These are phyloP conservation scores for Sechiopsis laciniata DNA, from an alignment of 306 rosid species.

Conservation along the genomic window DNA sequence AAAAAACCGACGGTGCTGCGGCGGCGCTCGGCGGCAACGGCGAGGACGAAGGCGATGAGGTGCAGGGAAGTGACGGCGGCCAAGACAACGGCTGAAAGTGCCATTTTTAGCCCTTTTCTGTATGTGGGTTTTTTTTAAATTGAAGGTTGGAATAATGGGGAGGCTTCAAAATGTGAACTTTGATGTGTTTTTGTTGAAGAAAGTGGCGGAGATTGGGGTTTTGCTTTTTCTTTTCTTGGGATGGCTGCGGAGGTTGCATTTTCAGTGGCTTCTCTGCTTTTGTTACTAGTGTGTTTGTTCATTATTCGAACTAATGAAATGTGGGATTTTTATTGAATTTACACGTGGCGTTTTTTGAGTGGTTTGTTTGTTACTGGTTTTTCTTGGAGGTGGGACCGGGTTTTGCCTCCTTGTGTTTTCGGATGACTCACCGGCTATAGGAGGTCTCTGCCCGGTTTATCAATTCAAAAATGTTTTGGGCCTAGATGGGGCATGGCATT, in stretches of 20 bases:
- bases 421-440: constrained; percentile 14
- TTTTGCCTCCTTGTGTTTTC: not conserved
- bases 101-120: constrained; percentile 36
- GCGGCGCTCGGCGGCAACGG: constrained; percentile 88
- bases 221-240: not conserved
- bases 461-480: no score
- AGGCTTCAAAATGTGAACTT: not conserved
- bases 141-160: not conserved
- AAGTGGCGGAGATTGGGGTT: not conserved
- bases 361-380: not conserved
- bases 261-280: not conserved
- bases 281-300: no score
- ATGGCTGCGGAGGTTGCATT: not conserved
- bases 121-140: not conserved
- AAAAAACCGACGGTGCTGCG: constrained; percentile 50
- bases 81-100: constrained; percentile 45
- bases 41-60: constrained; percentile 79
- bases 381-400: not conserved
- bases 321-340: no score
- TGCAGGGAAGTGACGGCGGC: constrained; percentile 57
- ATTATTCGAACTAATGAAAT: not conserved
- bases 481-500: no score
- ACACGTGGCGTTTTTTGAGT: not conserved
- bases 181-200: not conserved
- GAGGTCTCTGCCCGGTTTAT: not conserved